Conservation (phyloP, 257 asterid genomes). For the Ligustrum vulgare region DNA sequence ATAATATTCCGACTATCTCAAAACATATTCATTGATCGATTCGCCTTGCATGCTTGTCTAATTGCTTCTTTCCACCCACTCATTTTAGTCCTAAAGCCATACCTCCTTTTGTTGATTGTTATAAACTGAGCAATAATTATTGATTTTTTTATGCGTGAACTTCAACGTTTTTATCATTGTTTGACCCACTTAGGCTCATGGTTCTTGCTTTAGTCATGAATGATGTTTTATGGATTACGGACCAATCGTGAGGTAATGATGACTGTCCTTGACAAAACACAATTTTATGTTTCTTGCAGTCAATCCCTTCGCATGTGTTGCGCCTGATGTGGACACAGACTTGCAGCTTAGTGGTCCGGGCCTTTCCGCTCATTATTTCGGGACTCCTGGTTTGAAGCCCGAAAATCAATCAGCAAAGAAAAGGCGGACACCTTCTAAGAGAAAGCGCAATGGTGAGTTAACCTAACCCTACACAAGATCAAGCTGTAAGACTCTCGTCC, state of each 20-base stretch:
- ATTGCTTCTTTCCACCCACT: no score
- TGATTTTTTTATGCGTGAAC: background rate
- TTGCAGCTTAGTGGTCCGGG: constrained; percentile 46
- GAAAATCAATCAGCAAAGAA: constrained; percentile 41
- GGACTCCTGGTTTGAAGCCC: constrained; percentile 26
- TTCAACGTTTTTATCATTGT: background rate
- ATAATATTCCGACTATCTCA: background rate
- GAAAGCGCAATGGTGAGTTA: constrained; percentile 28
- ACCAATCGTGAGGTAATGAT: no score
- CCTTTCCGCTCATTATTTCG: constrained; percentile 17
- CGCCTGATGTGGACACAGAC: constrained; percentile 43
- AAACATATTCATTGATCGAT: background rate
- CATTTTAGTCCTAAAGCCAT: background rate
- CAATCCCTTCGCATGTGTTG: constrained; percentile 48
- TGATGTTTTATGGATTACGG: background rate
- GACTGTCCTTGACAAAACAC: no score
- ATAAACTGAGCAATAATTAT: no score
- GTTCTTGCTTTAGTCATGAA: background rate
- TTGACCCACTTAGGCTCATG: background rate
- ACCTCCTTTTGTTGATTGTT: background rate
- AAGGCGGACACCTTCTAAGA: constrained; percentile 36
- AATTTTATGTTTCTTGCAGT: constrained; percentile 27
- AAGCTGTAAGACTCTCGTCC: constrained; percentile 31
- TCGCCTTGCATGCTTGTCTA: background rate
- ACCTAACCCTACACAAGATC: constrained; percentile 18